Conservation (phyloP, 2,329 filamentous ascomycete genomes). For the Elsinoe perseae region DNA sequence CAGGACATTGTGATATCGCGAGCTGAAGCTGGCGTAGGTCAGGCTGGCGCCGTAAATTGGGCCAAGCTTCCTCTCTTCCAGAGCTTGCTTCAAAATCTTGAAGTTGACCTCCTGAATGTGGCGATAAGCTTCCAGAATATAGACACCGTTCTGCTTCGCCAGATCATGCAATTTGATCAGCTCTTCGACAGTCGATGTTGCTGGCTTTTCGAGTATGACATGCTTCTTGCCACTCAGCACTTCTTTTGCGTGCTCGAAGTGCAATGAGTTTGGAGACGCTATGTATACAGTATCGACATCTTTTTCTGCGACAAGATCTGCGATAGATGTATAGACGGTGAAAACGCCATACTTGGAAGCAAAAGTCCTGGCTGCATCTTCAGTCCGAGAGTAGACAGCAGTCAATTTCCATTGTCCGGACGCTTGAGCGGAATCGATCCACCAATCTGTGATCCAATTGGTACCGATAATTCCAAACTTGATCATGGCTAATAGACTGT, state of each 20-base stretch:
- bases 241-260: constrained; percentile 39
- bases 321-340: constrained; percentile 35
- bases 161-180: constrained; percentile 37
- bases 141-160: constrained; percentile 35
- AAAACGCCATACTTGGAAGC: constrained; percentile 34
- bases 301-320: constrained; percentile 32
- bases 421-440: constrained; percentile 37
- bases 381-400: constrained; percentile 41
- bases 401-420: constrained; percentile 38
- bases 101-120: constrained; percentile 46
- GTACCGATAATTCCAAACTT: constrained; percentile 42
- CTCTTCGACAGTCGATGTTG: constrained; percentile 37
- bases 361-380: constrained; percentile 37
- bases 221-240: constrained; percentile 40
- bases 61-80: constrained; percentile 34
- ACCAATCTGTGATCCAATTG: constrained; percentile 45
- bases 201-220: constrained; percentile 45
- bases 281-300: constrained; percentile 41
- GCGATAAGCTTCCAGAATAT: constrained; percentile 43
- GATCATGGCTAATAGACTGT: constrained; percentile 25
- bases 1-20: constrained; percentile 41
- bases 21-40: constrained; percentile 39
- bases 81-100: constrained; percentile 34
- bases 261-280: constrained; percentile 42
- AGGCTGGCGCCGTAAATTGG: constrained; percentile 39